These are phyloP conservation scores for Penicillium chermesinum DNA, from an alignment of 495 filamentous ascomycete species.

Conservation along the genomic window DNA sequence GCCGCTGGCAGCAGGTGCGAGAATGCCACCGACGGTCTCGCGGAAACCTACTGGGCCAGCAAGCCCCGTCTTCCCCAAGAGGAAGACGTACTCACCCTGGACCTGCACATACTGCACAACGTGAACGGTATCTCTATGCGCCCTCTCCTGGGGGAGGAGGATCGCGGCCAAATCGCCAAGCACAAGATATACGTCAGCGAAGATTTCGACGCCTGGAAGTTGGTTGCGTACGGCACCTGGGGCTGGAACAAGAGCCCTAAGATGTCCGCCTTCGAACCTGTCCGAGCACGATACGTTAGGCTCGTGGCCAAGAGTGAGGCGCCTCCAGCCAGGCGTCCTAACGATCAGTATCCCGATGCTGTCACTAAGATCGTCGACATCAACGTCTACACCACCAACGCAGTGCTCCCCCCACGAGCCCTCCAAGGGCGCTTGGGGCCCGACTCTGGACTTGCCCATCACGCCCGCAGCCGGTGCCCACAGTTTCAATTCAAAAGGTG, in stretches of 20 bases:
- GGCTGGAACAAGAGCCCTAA: slow-evolving; percentile 33
- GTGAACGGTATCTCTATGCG: slow-evolving; percentile 17
- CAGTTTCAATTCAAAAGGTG: too few species aligned
- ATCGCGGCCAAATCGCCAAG: slow-evolving; percentile 31
- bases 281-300: slow-evolving; percentile 36
- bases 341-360: too few species aligned
- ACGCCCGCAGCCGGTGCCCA: slow-evolving; percentile 41
- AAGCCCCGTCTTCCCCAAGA: background rate
- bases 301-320: too few species aligned
- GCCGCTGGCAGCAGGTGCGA: slow-evolving; percentile 2
- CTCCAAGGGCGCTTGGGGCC: slow-evolving; percentile 38
- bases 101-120: slow-evolving; percentile 7
- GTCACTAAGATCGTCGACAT: slow-evolving; percentile 33
- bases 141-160: slow-evolving; percentile 26
- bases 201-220: slow-evolving; percentile 31
- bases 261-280: slow-evolving; percentile 34
- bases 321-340: too few species aligned
- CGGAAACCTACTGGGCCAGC: slow-evolving; percentile 14
- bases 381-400: slow-evolving; percentile 21
- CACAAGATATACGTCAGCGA: slow-evolving; percentile 37
- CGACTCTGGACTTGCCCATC: slow-evolving; percentile 48
- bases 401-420: slow-evolving; percentile 8
- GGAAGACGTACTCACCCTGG: slow-evolving; percentile 2
- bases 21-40: slow-evolving; percentile 12
- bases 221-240: slow-evolving; percentile 44